Evolutionary conservation across 805 yeast genomes (phyloP).

Genomic region (Cyberlindnera euphorbiiphila): DNA sequence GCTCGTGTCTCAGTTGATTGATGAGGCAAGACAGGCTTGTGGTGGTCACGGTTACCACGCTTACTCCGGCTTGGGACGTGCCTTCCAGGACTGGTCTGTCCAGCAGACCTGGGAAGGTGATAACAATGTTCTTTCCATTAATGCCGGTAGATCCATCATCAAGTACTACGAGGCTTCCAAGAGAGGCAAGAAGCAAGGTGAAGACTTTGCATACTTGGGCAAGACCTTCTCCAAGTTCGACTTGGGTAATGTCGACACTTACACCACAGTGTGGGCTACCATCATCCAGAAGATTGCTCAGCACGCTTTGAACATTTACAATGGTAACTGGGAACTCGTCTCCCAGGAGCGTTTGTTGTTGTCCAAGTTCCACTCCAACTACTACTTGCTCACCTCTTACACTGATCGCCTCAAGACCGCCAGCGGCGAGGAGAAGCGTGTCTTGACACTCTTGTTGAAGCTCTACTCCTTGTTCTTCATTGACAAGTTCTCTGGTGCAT

Average conservation of each 20-base stretch:
- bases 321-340: slow-evolving; percentile 33
- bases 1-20: slow-evolving; percentile 75
- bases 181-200: slow-evolving; percentile 32
- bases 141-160: slow-evolving; percentile 70
- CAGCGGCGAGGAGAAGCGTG: slow-evolving; percentile 37
- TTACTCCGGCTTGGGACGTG: slow-evolving; percentile 88
- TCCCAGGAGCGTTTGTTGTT: slow-evolving; percentile 36
- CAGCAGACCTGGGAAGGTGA: slow-evolving; percentile 99
- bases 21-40: slow-evolving; percentile 83
- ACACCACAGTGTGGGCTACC: slow-evolving; percentile 32
- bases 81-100: slow-evolving; percentile 91
- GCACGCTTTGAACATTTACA: slow-evolving; percentile 29
- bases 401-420: slow-evolving; percentile 26
- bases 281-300: slow-evolving; percentile 32
- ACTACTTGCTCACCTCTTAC: slow-evolving; percentile 33
- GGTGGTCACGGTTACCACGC: slow-evolving; percentile 96
- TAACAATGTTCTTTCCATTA: slow-evolving; percentile 79
- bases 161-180: slow-evolving; percentile 38
- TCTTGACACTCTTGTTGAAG: slow-evolving; percentile 51
- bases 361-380: slow-evolving; percentile 39
- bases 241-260: slow-evolving; percentile 20
- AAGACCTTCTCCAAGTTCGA: slow-evolving; percentile 28
- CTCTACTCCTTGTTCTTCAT: slow-evolving; percentile 63
- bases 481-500: slow-evolving; percentile 67
- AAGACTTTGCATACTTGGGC: slow-evolving; percentile 30